Conservation (phyloP, 2,329 filamentous ascomycete genomes). For the Westerdykella ornata region DNA sequence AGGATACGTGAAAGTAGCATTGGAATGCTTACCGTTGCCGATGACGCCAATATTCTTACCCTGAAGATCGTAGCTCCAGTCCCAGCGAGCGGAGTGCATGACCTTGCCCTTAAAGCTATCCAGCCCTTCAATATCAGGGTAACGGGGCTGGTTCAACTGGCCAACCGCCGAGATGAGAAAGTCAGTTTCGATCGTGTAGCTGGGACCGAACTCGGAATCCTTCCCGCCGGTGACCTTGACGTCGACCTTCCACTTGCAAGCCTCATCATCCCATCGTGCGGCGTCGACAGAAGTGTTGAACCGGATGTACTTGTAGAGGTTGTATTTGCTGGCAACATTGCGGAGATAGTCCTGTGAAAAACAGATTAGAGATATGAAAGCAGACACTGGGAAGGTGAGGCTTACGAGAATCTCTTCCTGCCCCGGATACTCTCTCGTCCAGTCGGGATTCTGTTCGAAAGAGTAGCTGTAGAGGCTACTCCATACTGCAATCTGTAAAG, state of each 20-base stretch:
- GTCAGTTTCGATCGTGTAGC: constrained; percentile 50
- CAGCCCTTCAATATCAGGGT: constrained; percentile 45
- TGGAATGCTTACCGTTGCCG: constrained; percentile 45
- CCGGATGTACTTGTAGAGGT: constrained; percentile 51
- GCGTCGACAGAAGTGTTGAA: constrained; percentile 52
- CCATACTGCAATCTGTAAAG: constrained; percentile 35
- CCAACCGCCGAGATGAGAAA: constrained; percentile 55
- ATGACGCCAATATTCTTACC: constrained; percentile 54
- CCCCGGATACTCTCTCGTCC: constrained; percentile 53
- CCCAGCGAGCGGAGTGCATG: constrained; percentile 55
- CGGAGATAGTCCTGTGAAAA: constrained; percentile 45
- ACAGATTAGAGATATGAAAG: neutral
- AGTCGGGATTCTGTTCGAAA: constrained; percentile 54
- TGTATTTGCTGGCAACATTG: constrained; percentile 48
- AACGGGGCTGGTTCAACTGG: constrained; percentile 51
- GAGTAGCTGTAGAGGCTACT: constrained; percentile 54
- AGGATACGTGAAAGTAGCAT: neutral
- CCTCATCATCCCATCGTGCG: constrained; percentile 49
- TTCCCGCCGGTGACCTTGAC: constrained; percentile 48
- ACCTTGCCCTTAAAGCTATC: constrained; percentile 47
- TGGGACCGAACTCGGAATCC: constrained; percentile 48
- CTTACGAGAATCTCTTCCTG: constrained; percentile 54
- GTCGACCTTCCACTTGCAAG: constrained; percentile 47
- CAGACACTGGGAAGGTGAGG: neutral
- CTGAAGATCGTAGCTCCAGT: constrained; percentile 51